Evolutionary conservation across 306 rosid species (phyloP).

Genomic region (Astragalus membranaceus): DNA sequence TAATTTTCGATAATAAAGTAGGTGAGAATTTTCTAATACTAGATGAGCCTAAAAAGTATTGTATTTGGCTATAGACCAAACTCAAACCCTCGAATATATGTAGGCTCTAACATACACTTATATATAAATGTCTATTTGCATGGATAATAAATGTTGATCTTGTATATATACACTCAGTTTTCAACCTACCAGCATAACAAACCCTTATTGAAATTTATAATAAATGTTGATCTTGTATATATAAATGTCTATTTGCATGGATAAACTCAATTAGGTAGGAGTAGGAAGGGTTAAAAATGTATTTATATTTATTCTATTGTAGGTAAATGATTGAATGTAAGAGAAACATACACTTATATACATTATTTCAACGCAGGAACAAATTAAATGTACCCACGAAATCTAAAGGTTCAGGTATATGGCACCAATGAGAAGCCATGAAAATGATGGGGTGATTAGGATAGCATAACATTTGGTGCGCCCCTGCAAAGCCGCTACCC

Average conservation of each 20-base stretch:
- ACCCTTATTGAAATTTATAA: no score
- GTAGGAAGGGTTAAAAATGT: background rate
- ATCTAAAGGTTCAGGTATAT: slow-evolving; percentile 14
- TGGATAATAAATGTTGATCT: no score
- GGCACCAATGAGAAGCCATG: slow-evolving; percentile 41
- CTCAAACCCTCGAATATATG: background rate
- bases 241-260: background rate
- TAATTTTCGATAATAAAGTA: background rate
- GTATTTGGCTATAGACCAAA: background rate
- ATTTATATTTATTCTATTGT: background rate
- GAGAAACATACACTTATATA: background rate
- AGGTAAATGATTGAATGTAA: background rate
- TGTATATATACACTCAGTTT: no score
- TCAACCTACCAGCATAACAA: no score
- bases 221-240: no score
- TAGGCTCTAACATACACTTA: background rate
- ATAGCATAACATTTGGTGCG: slow-evolving; percentile 53
- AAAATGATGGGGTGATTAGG: slow-evolving; percentile 72
- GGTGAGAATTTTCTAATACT: background rate
- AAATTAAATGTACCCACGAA: slow-evolving; percentile 11
- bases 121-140: no score
- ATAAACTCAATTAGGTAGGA: background rate
- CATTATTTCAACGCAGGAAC: slow-evolving; percentile 4
- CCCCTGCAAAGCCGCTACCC: slow-evolving; percentile 33
- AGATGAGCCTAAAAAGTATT: background rate